Base-by-base conservation (phyloP, 2,329 filamentous ascomycete species). In the Penicillium nordicum region DNA sequence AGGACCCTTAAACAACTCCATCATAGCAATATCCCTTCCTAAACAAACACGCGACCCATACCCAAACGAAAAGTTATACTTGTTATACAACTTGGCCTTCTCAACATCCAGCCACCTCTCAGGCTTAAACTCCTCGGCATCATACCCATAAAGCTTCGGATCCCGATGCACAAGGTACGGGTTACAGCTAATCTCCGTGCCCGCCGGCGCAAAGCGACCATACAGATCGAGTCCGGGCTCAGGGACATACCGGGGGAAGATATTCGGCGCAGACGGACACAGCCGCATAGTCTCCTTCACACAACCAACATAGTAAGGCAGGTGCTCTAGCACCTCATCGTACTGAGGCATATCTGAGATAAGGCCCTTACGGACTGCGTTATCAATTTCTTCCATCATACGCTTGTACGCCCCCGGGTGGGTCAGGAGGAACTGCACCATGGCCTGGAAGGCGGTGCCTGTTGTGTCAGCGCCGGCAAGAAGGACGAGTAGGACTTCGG, bases 391-490 rank as follows among this genome's bases (percentile, higher is more conserved):
- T 2, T 63, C 66, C 72, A 81, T 78, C 57, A 83, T 70, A 50
- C 72, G 77, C 7, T 74, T 69, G 59, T 82, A 81, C 5, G 78
- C 74, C 0, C 62, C 60, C 1, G 69, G 67, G 45, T 76, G 64
- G 5, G 69, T 67, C 40, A 80, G 61, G 23, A 82, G 65, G 55
- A 76, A 75, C 21, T 71, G 65, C 59, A 82, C 73, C 59, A 82
- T 68, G 0, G 76, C 77, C 51, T 80, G 78, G 64, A 82, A 79
- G 3, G 77, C 73, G 2, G 80, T 82, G 0, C 78, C 80, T 0
- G 79, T 82, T 5, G 80, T 82, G 58, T 82, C 80, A 3, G 79
- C 79, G 18, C 80, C 80, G 0, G 81, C 80, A 8, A 82, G 70
- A 16, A 81, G 71, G 4, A 83, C 78, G 0, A 83, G 73, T 2